Conservation (phyloP, 1,284 basidiomycete genomes). For the Exsudoporus floridanus region DNA sequence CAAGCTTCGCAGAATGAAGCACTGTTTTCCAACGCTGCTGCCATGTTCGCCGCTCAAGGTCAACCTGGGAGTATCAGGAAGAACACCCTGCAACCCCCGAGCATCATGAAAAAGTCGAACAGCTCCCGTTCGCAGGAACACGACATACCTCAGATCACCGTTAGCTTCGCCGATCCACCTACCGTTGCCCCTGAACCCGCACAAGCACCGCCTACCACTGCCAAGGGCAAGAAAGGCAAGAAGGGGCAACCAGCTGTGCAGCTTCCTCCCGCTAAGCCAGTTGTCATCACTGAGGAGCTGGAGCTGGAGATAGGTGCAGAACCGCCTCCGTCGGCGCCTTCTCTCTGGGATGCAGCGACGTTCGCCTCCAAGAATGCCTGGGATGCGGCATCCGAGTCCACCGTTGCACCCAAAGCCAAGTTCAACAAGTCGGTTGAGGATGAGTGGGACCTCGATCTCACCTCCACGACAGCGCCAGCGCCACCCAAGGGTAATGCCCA, state of each 20-base stretch:
- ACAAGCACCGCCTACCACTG: slow-evolving; percentile 3
- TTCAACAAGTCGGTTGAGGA: slow-evolving; percentile 2
- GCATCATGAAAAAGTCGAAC: slow-evolving; percentile 28
- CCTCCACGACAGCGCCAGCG: slow-evolving; percentile 1
- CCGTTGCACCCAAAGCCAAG: slow-evolving; percentile 4
- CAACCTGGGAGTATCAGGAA: slow-evolving; percentile 11
- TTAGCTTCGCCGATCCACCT: slow-evolving; percentile 20
- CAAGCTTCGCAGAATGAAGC: slow-evolving; percentile 29
- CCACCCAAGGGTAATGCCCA: slow-evolving; percentile 7
- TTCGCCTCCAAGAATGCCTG: slow-evolving; percentile 10
- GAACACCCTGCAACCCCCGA: slow-evolving; percentile 17
- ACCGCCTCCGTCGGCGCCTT: slow-evolving; percentile 18
- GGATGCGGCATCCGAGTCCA: slow-evolving; percentile 8
- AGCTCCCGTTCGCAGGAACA: slow-evolving; percentile 30
- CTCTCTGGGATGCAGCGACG: slow-evolving; percentile 20
- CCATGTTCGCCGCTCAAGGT: slow-evolving; percentile 13
- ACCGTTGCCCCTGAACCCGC: slow-evolving; percentile 3
- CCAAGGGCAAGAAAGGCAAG: slow-evolving; percentile 30
- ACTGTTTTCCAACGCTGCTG: slow-evolving; percentile 26
- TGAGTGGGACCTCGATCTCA: slow-evolving; percentile 9
- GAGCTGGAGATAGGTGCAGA: slow-evolving; percentile 22
- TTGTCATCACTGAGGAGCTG: slow-evolving; percentile 18
- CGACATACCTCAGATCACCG: slow-evolving; percentile 29
- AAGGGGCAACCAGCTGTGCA: slow-evolving; percentile 21
- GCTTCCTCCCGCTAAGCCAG: slow-evolving; percentile 10